Conservation (phyloP, 176 grass and related monocot species). For the Typha latifolia region DNA sequence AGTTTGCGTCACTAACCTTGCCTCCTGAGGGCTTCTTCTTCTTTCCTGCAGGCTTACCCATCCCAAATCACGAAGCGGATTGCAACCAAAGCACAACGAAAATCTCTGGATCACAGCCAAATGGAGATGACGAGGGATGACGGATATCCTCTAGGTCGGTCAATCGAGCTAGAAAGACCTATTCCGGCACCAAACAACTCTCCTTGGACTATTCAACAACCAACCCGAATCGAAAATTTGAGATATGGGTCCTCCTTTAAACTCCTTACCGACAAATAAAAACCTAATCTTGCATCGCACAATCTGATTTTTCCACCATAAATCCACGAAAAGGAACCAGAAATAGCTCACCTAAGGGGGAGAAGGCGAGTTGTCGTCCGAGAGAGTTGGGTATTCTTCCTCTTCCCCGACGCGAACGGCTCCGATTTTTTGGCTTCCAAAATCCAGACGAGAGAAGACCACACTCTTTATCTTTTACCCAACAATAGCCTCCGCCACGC, state of each 20-base stretch:
- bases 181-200: background rate
- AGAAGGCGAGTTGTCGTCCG: background rate
- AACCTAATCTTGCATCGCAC: conserved; percentile 3
- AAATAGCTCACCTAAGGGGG: background rate
- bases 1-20: conserved; percentile 30
- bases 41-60: conserved; percentile 80
- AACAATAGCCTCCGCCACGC: too few relatives aligned
- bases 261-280: background rate
- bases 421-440: background rate
- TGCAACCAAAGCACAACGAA: background rate
- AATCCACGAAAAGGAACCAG: background rate
- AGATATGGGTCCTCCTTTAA: too few relatives aligned
- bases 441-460: too few relatives aligned
- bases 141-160: too few relatives aligned
- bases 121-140: too few relatives aligned
- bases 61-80: background rate
- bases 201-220: background rate
- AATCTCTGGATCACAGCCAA: background rate
- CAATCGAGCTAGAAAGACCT: background rate
- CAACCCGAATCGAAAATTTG: background rate
- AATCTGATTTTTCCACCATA: background rate
- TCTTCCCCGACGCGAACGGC: background rate
- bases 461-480: background rate
- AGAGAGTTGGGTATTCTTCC: background rate
- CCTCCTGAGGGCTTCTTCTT: conserved; percentile 38